Percentiles rank a stretch among this genome's conserved stretches.
These are phyloP conservation scores for Debaryomyces subglobosus DNA, from an alignment of 1,139 yeast genomes.

Conservation along the genomic window DNA sequence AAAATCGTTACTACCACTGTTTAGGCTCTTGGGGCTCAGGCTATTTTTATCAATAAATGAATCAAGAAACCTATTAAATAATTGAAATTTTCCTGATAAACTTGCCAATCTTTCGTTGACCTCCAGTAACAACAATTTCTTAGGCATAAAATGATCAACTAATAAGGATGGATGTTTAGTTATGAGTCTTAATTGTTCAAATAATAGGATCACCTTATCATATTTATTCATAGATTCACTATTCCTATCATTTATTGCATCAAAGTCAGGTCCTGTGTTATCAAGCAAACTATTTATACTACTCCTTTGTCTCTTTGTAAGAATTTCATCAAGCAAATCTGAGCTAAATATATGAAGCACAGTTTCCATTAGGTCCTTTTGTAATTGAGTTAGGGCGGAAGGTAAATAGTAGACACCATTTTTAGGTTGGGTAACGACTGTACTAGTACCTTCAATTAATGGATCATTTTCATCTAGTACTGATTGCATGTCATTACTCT, in stretches of 20 bases:
- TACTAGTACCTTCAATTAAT: neutral
- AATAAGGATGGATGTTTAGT: slow-evolving; percentile 68
- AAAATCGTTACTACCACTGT: slow-evolving; percentile 1
- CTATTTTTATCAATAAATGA: slow-evolving; percentile 22
- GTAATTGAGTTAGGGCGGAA: slow-evolving; percentile 55
- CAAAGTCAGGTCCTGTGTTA: slow-evolving; percentile 16
- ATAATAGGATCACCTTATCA: slow-evolving; percentile 36
- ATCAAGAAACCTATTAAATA: slow-evolving; percentile 55
- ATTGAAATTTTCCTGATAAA: slow-evolving; percentile 61
- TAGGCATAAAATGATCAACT: slow-evolving; percentile 77
- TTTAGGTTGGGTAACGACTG: slow-evolving; percentile 9
- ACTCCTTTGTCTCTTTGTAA: slow-evolving; percentile 28
- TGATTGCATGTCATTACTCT: slow-evolving; percentile 10
- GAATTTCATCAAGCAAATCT: slow-evolving; percentile 39
- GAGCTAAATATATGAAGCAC: slow-evolving; percentile 54
- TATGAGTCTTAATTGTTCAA: slow-evolving; percentile 52
- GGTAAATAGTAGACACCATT: slow-evolving; percentile 54
- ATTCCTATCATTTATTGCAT: slow-evolving; percentile 9
- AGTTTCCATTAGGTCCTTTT: slow-evolving; percentile 57
- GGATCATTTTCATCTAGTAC: slow-evolving; percentile 9
- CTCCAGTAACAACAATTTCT: slow-evolving; percentile 64
- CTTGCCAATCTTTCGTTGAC: slow-evolving; percentile 56
- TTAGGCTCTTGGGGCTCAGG: slow-evolving; percentile 14
- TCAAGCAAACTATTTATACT: slow-evolving; percentile 43
- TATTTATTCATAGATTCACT: slow-evolving; percentile 8